phyloP scores from a whole-genome alignment of 1,139 yeast genomes.

The Zygotorulaspora mrakii region DNA sequence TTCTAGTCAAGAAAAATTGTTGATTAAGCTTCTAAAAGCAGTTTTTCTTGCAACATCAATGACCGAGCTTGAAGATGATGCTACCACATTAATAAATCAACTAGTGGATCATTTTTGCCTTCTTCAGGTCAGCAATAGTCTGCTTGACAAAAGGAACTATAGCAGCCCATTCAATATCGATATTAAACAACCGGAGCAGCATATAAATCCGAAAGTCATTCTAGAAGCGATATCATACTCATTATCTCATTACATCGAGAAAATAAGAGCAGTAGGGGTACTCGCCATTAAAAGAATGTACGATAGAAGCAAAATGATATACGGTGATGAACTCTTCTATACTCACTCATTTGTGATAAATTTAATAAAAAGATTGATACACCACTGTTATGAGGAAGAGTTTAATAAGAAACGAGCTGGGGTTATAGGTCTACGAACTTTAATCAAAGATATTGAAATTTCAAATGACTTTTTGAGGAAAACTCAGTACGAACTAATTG shows the following conservation, averaged over 20 bases:
- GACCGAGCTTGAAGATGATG: slow-evolving; percentile 70
- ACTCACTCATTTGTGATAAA: slow-evolving; percentile 72
- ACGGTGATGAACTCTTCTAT: slow-evolving; percentile 67
- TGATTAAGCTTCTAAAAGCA: slow-evolving; percentile 57
- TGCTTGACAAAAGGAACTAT: slow-evolving; percentile 65
- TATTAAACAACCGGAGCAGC: slow-evolving; percentile 74
- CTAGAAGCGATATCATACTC: slow-evolving; percentile 76
- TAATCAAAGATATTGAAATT: slow-evolving; percentile 64
- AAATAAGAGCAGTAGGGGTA: slow-evolving; percentile 69
- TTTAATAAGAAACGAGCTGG: slow-evolving; percentile 89
- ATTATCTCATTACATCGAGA: slow-evolving; percentile 68
- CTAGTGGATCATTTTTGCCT: slow-evolving; percentile 77
- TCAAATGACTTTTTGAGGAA: slow-evolving; percentile 70
- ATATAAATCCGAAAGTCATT: slow-evolving; percentile 65
- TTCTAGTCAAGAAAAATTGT: slow-evolving; percentile 49
- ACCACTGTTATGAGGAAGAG: slow-evolving; percentile 85
- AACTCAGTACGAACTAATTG: slow-evolving; percentile 77
- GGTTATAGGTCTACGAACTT: slow-evolving; percentile 70
- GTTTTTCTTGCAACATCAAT: slow-evolving; percentile 73
- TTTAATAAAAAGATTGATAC: slow-evolving; percentile 78
- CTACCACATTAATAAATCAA: slow-evolving; percentile 56
- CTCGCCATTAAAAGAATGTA: slow-evolving; percentile 61
- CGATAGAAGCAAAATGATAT: slow-evolving; percentile 58
- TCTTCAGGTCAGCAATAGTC: slow-evolving; percentile 69
- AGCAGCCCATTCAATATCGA: slow-evolving; percentile 69